Conservation (phyloP, 768 basidiomycete genomes). For the Clitopilus hobsonii region DNA sequence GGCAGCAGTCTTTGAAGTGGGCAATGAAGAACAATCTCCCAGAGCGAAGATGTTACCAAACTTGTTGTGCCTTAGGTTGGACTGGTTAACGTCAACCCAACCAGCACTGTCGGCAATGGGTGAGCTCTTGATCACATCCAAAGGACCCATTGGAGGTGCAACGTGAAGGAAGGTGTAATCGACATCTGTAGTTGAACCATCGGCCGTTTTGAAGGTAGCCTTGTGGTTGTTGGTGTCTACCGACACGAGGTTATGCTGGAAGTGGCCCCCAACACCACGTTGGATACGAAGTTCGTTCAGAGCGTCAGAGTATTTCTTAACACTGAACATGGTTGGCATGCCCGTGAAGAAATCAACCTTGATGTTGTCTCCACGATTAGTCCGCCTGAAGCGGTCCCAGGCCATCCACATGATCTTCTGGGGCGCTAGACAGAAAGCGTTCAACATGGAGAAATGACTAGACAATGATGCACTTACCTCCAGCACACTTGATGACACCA, state of each 20-base stretch:
- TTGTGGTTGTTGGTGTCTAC: constrained; percentile 66
- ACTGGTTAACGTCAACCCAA: constrained; percentile 85
- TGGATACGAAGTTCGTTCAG: constrained; percentile 71
- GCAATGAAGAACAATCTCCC: constrained; percentile 90
- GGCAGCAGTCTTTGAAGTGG: constrained; percentile 95
- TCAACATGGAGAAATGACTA: not conserved
- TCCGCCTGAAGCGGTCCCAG: constrained; percentile 73
- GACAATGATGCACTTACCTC: constrained; percentile 43
- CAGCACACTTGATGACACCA: constrained; percentile 90
- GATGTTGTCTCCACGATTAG: constrained; percentile 52
- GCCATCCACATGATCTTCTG: constrained; percentile 98
- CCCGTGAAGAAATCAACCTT: constrained; percentile 82
- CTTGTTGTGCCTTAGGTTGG: constrained; percentile 80
- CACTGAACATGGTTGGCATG: constrained; percentile 94
- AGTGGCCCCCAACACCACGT: constrained; percentile 77
- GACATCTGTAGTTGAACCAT: constrained; percentile 62
- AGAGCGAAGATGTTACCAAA: constrained; percentile 82
- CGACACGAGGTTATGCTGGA: constrained; percentile 78
- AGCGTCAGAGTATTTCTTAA: constrained; percentile 93
- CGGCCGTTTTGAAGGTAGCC: constrained; percentile 81
- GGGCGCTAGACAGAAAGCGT: constrained; percentile 46
- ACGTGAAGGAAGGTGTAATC: constrained; percentile 85
- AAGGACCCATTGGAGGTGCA: constrained; percentile 89
- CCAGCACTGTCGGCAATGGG: constrained; percentile 78
- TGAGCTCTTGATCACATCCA: constrained; percentile 73